Evolutionary conservation across 192 early-diverging fungal genomes (phyloP).

Genomic region (Linnemannia schmuckeri): DNA sequence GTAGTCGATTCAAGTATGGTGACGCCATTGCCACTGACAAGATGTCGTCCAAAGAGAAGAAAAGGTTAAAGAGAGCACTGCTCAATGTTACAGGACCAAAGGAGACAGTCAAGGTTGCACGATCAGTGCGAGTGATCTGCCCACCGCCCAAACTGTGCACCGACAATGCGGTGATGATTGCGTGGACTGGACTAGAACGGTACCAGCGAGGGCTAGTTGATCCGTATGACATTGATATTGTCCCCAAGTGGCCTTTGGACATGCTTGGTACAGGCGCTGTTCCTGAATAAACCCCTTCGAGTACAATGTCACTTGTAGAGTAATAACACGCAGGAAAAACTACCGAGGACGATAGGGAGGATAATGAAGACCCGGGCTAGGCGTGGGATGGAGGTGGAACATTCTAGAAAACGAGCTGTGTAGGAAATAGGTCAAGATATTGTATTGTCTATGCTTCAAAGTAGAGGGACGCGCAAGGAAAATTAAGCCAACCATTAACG

Average conservation of each 20-base stretch:
- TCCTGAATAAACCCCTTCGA: conserved; percentile 30
- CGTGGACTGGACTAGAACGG: conserved; percentile 86
- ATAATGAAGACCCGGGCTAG: too few relatives aligned
- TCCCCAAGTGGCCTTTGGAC: conserved; percentile 83
- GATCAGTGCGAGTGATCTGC: conserved; percentile 70
- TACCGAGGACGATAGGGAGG: too few relatives aligned
- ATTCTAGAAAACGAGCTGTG: too few relatives aligned
- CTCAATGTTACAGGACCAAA: background rate
- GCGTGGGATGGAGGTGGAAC: too few relatives aligned
- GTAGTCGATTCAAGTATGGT: conserved; percentile 8
- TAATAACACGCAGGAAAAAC: too few relatives aligned
- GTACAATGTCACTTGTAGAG: too few relatives aligned
- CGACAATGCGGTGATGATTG: conserved; percentile 90
- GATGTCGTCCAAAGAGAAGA: background rate
- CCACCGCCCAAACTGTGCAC: conserved; percentile 85
- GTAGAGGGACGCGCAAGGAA: too few relatives aligned
- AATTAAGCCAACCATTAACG: too few relatives aligned
- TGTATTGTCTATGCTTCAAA: too few relatives aligned
- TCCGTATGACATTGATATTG: conserved; percentile 77
- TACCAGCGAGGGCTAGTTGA: conserved; percentile 73
- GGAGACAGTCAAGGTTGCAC: background rate
- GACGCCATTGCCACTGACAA: background rate
- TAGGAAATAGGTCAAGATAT: too few relatives aligned
- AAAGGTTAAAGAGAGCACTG: background rate
- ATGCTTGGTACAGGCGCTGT: conserved; percentile 45